Evolutionary conservation across 257 asterid species (phyloP), one percentile per base, ranked within the genome.

Genomic region (Ehretia macrophylla): DNA sequence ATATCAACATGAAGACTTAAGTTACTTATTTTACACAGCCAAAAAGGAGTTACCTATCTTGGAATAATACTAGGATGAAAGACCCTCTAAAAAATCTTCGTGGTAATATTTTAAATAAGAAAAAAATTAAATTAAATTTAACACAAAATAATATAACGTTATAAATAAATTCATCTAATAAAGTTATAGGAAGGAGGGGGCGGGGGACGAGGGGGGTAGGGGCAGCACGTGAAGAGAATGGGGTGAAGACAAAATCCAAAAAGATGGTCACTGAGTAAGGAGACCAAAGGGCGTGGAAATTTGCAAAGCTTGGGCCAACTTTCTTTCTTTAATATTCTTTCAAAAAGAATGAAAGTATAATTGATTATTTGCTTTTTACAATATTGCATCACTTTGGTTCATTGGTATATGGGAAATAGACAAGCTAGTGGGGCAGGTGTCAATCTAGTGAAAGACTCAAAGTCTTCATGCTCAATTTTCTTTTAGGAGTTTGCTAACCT

Each of bases 211-310:
- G 55, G 61, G 58, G 71, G 63, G 75, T 71, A 63, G 65, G 52
- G 21, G 74, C 73, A n/a, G n/a, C 88, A 83, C 89, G 89, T 83
- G 95, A 81, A 74, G 51, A 59, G 17, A 68, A 17, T 70, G 51
- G 82, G 68, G 52, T 46, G 77, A 71, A 75, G 80, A 77, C 90
- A 76, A 81, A 79, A 75, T 12, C 58, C 32, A 19, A 22, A 40
- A 32, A 59, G 52, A 52, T 56, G 62, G 66, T 60, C 71, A 8
- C 51, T 58, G 51, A 47, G 50, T 12, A 37, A 20, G 76, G 70
- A 66, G 68, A 35, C 68, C 65, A 65, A 47, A 9, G 54, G 64
- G 59, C 10, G 22, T 56, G 71, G 65, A 75, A 58, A 72, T 56
- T 70, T 59, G 74, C 42, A 42, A 70, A 17, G 42, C 13, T 45